Conservation (phyloP, 352 stramenopile genomes). For the Achlya hypogyna region DNA sequence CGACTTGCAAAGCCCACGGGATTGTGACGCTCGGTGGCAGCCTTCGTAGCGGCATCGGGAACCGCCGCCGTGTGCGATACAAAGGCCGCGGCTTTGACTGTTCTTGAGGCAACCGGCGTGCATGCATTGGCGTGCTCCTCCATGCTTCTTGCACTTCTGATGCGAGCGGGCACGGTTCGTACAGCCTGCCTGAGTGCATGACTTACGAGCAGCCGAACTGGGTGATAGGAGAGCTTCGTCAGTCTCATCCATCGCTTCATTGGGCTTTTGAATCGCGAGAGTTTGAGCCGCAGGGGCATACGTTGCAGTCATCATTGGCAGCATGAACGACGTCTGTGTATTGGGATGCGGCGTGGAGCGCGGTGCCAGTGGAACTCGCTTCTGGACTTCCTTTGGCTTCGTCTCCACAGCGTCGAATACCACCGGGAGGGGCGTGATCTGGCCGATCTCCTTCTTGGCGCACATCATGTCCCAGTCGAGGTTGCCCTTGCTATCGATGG, state of each 20-base stretch:
- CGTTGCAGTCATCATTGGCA: not conserved
- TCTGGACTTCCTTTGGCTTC: conserved; percentile 6
- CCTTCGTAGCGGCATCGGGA: conserved; percentile 71
- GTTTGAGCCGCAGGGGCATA: not conserved
- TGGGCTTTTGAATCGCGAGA: not conserved
- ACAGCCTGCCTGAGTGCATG: conserved; percentile 33
- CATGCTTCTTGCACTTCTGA: conserved; percentile 86
- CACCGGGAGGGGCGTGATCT: not conserved
- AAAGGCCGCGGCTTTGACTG: conserved; percentile 76
- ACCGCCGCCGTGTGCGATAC: conserved; percentile 74
- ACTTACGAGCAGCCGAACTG: not conserved
- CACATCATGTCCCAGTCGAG: conserved; percentile 18
- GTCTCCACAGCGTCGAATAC: not conserved
- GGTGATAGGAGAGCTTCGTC: not conserved
- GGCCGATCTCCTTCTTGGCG: conserved; percentile 4
- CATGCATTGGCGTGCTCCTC: conserved; percentile 74
- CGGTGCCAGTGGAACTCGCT: conserved; percentile 15
- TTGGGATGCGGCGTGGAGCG: not conserved
- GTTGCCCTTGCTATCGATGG: not conserved
- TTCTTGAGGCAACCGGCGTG: conserved; percentile 82
- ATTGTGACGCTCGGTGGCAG: conserved; percentile 74
- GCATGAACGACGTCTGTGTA: not conserved
- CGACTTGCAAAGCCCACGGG: conserved; percentile 77
- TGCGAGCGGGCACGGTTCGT: conserved; percentile 71
- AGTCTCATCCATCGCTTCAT: not conserved